Conservation (phyloP, 2,329 filamentous ascomycete genomes). For the Aspergillus brasiliensis region DNA sequence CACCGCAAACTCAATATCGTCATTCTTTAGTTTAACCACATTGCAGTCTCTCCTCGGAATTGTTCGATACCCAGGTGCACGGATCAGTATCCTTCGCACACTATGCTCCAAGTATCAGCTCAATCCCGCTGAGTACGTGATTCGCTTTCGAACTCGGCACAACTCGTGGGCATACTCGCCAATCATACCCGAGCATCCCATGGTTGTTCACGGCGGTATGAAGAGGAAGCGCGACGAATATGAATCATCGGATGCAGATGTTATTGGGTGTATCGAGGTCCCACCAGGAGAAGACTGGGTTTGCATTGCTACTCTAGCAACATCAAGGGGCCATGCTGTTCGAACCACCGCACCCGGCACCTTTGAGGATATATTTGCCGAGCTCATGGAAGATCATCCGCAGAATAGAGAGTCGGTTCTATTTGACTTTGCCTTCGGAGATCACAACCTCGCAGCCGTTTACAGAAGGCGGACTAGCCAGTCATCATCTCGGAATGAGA, state of each 20-base stretch:
- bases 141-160: background rate
- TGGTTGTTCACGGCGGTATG: background rate
- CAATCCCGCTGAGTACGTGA: background rate
- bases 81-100: background rate
- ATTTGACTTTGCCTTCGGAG: background rate
- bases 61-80: background rate
- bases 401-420: background rate
- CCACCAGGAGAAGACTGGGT: background rate
- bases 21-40: background rate
- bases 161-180: background rate
- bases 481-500: background rate
- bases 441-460: conserved; percentile 3
- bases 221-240: background rate
- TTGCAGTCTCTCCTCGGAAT: background rate
- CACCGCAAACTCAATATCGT: background rate
- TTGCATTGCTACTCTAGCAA: background rate
- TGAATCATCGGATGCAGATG: background rate
- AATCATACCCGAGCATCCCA: background rate
- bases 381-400: background rate
- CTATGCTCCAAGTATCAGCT: background rate
- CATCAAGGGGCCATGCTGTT: background rate
- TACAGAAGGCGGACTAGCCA: background rate
- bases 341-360: background rate
- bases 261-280: background rate
- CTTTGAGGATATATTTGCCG: background rate